Evolutionary conservation across 495 filamentous ascomycete species (phyloP), one percentile per base, ranked within the genome.

Genomic region (Penicillium paxilli): DNA sequence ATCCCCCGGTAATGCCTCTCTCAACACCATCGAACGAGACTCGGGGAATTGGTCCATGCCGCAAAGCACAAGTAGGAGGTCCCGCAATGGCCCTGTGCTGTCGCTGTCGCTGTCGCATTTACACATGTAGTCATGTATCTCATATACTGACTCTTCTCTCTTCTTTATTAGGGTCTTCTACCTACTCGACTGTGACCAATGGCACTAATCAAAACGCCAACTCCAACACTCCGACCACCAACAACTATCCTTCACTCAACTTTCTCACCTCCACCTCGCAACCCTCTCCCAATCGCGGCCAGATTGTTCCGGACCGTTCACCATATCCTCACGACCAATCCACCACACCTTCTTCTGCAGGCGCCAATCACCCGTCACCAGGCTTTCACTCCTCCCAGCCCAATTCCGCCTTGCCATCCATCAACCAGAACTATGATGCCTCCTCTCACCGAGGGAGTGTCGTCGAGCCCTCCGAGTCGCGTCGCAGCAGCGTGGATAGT

Each of bases 401-500:
- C 1, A 69, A 55, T 37, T 57, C 72, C 11, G 66, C 74, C n/a
- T 67, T 81, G 2, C 77, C 79, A 1, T 76, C 74, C 0, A 72
- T 82, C 32, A 82, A 80, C 21, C 78, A 82, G 45, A 77, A 80
- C 50, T 78, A 72, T 56, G 76, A 80, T 42, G 67, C 67, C 3
- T 62, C 70, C 4, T 75, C 76, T 0, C 79, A 78, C 33, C 65
- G 79, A 7, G 64, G 65, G 19, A 82, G 79, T 50, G 65, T 78
- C 16, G 70, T 64, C 14, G 79, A 81, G 19, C 70, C 71, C 3
- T 57, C 70, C 9, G 79, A 80, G 51, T 90, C 88, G 37, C 81
- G 89, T 44, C 83, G 88, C 44, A 89, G 87, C 70, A 91, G 87
- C 52, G 79, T 91, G n/a, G 88, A 90, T 58, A 89, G 87, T 60